Conservation (phyloP, 1,284 basidiomycete genomes). For the Meripilus lineatus region DNA sequence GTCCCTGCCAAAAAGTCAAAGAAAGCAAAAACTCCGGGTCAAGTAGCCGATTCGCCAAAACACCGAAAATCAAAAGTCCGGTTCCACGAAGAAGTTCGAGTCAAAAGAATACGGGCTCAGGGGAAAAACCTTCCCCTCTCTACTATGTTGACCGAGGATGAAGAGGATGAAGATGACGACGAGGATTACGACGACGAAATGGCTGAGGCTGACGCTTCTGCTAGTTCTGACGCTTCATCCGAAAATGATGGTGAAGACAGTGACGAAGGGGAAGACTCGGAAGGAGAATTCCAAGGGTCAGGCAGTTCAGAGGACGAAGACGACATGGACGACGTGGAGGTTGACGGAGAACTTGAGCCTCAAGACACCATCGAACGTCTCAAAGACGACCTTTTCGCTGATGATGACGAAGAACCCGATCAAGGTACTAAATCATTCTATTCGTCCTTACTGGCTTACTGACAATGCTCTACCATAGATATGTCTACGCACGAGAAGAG, state of each 20-base stretch:
- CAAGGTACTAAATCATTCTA: conserved; percentile 29
- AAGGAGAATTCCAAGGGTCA: conserved; percentile 22
- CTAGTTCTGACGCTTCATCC: too few relatives aligned
- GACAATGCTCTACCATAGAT: conserved; percentile 4
- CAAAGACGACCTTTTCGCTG: conserved; percentile 67
- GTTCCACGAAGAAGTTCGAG: conserved; percentile 77
- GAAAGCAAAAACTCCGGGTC: conserved; percentile 15
- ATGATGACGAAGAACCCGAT: conserved; percentile 42
- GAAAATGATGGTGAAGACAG: conserved; percentile 19
- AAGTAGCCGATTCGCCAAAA: too few relatives aligned
- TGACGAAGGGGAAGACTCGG: conserved; percentile 25
- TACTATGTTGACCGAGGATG: conserved; percentile 27
- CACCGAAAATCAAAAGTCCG: conserved; percentile 57
- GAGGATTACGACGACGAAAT: conserved; percentile 17
- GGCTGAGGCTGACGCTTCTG: conserved; percentile 21
- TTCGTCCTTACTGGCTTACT: background rate
- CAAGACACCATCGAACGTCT: conserved; percentile 50
- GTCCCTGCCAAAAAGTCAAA: conserved; percentile 17
- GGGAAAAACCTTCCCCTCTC: conserved; percentile 55
- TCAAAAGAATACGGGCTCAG: conserved; percentile 70
- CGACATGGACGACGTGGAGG: conserved; percentile 21
- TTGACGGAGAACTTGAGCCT: conserved; percentile 19
- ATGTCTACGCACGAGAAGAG: conserved; percentile 33
- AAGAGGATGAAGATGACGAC: conserved; percentile 32
- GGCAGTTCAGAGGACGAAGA: conserved; percentile 25